Base-by-base conservation (phyloP, 768 basidiomycete species). In the Mycena kentingensis region DNA sequence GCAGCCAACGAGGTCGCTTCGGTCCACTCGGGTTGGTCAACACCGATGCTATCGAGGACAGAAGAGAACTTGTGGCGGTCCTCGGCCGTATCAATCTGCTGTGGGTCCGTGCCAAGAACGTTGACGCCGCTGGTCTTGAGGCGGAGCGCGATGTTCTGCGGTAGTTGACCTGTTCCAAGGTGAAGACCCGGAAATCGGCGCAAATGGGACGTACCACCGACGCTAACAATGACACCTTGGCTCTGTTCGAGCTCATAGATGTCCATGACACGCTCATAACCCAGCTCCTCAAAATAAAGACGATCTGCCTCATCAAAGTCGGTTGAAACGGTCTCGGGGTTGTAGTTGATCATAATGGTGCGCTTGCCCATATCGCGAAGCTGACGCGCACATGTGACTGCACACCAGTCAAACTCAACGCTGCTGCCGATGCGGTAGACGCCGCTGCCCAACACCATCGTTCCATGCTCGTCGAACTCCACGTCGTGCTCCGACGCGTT, bases 361-460 rank as follows among this genome's bases (percentile, higher is more conserved):
- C 85, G 85, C 67, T 90, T 88, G 68, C 95, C 94, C 82, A 93
- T 90, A 59, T 89, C 84, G 63, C 94, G 81, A 49, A 99, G 82
- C 67, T 89, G 89, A 54, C 97, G 80, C 13, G 94, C 93, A 68
- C 95, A 98, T 1, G 96, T 98, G 34, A 99, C 97, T n/a, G 97
- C 96, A 69, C 97, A 99, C 97, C 97, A 99, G 70, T 99, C 97
- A 68, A 99, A 99, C 77, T 99, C 97, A 66, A 99, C 97, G 59
- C 91, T 94, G 70, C 90, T 93, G 39, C 97, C 97, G 61, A 99
- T 98, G 54, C 97, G 88, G 74, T 99, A 98, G 19, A 99, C 97
- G 62, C 97, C 97, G 54, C 89, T 92, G 22, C 97, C 97, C 21
- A 98, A 85, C 21, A 99, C 96, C 92, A 98, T 97, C n/a, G 94